Evolutionary conservation across 164 flowering plant species (phyloP), one percentile per base, ranked within the genome.

Genomic region (Chimonanthus salicifolius): DNA sequence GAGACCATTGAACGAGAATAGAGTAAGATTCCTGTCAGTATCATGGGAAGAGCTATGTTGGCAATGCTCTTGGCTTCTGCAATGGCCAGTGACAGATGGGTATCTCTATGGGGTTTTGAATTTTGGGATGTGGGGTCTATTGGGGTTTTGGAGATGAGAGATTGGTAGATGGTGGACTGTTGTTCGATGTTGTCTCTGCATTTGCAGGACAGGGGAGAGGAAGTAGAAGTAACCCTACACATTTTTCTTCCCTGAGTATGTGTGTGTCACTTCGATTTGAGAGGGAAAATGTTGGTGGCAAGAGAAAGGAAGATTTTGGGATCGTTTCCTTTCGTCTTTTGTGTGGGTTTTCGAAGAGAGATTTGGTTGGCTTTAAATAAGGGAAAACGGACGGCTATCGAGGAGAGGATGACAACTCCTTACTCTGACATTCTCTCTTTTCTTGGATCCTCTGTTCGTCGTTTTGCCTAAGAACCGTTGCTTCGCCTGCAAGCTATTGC

Each of bases 1-100:
- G 97, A 91, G 70, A 89, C 82, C 84, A 91, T 80, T 5, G 97
- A 89, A 66, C 97, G 90, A 2, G 88, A 86, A 79, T 87, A 91
- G 60, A 91, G 83, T 8, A 91, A 33, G 3, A 91, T 83, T 11
- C 91, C 91, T 0, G 92, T 88, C 7, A 91, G 66, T 6, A 88
- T 74, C 90, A 89, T 87, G 7, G 97, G 97, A 58, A 89, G 64
- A 15, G 91, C 84, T 51, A 91, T 86, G 43, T 76, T 77, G 18
- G 86, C 78, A 51, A 89, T 86, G 79, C 80, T 75, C 47, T 64
- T 80, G 47, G 83, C 83, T 76, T 91, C 97, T 9, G 54, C 48
- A 11, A 85, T 9, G 8, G 80, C 80, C 3, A 82, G 63, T 15
- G 80, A 80, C 45, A 84, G 79, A 72, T 78, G 82, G 74, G 85